A percentile compares a stretch with the other conserved stretches of the same genome.
Conservation (phyloP, 495 filamentous ascomycete genomes). For the Lepidopterella palustris region DNA sequence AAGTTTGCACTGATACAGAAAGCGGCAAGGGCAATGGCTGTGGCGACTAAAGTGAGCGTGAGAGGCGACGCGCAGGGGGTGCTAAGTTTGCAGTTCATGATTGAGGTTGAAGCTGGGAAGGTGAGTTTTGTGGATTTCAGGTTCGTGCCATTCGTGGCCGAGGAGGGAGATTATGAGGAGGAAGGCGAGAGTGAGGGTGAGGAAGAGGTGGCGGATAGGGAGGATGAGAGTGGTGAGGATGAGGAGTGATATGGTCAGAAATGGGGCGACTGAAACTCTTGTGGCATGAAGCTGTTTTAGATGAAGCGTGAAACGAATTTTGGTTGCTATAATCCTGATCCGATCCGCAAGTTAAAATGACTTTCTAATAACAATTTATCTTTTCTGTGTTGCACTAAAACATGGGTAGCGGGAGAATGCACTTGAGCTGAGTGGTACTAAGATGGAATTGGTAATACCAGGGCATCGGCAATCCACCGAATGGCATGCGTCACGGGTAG, state of each 20-base stretch:
- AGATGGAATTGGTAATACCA: not conserved
- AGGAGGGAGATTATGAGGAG: constrained; percentile 43
- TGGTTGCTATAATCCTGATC: too few species aligned
- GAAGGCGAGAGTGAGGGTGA: constrained; percentile 28
- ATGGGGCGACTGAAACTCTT: too few species aligned
- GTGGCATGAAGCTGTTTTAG: too few species aligned
- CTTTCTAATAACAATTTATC: too few species aligned
- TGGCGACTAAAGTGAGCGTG: constrained; percentile 87
- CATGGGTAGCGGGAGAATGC: too few species aligned
- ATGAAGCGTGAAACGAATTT: too few species aligned
- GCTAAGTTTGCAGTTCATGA: constrained; percentile 93
- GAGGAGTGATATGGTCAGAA: constrained; percentile 1
- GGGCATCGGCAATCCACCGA: not conserved
- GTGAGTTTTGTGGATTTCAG: constrained; percentile 73
- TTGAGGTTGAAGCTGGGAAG: constrained; percentile 60
- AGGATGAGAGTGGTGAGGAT: constrained; percentile 4
- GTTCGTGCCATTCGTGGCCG: constrained; percentile 63
- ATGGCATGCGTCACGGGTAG: not conserved
- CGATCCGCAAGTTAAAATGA: too few species aligned
- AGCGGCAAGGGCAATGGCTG: constrained; percentile 78
- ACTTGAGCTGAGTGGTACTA: not conserved
- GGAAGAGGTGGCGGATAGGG: constrained; percentile 5
- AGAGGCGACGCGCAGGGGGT: constrained; percentile 82
- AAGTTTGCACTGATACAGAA: constrained; percentile 79
- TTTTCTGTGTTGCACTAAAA: too few species aligned